These are phyloP conservation scores for Spinellus fusiger DNA, from an alignment of 192 early-diverging fungal species.

Conservation along the genomic window DNA sequence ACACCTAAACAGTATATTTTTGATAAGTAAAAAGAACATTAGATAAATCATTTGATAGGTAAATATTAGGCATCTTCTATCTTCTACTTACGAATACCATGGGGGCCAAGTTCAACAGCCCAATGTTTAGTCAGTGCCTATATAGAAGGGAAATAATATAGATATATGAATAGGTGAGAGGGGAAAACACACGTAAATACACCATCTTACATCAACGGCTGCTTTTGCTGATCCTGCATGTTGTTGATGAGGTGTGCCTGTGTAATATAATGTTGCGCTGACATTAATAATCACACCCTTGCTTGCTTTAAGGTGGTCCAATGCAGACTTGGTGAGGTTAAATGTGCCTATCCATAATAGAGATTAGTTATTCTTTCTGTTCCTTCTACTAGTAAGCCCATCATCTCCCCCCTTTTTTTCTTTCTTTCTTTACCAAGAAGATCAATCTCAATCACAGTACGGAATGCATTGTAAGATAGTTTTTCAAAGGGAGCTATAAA, in stretches of 20 bases:
- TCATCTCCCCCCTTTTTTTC: too few species aligned
- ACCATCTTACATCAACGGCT: slow-evolving; percentile 29
- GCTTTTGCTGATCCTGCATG: slow-evolving; percentile 31
- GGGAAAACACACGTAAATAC: neutral
- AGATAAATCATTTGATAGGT: neutral
- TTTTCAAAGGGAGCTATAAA: slow-evolving; percentile 61
- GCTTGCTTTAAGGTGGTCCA: slow-evolving; percentile 60
- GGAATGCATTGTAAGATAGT: slow-evolving; percentile 67
- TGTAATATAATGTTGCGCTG: slow-evolving; percentile 63
- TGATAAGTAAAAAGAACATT: neutral
- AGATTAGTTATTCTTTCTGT: neutral
- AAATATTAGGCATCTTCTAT: neutral
- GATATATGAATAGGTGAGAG: slow-evolving; percentile 14
- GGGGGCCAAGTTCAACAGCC: slow-evolving; percentile 70
- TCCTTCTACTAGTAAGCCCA: too few species aligned
- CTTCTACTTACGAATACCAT: slow-evolving; percentile 53
- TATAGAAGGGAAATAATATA: slow-evolving; percentile 33
- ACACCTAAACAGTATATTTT: slow-evolving; percentile 17
- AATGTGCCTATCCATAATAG: slow-evolving; percentile 61
- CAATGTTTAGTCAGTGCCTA: slow-evolving; percentile 53
- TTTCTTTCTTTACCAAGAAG: slow-evolving; percentile 20
- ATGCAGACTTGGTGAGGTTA: slow-evolving; percentile 66
- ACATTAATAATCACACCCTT: slow-evolving; percentile 66
- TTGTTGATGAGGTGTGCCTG: slow-evolving; percentile 40
- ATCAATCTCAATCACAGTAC: slow-evolving; percentile 58